These are phyloP conservation scores for Porcisia hertigi DNA, from an alignment of 208 protist genomes.

Conservation along the genomic window DNA sequence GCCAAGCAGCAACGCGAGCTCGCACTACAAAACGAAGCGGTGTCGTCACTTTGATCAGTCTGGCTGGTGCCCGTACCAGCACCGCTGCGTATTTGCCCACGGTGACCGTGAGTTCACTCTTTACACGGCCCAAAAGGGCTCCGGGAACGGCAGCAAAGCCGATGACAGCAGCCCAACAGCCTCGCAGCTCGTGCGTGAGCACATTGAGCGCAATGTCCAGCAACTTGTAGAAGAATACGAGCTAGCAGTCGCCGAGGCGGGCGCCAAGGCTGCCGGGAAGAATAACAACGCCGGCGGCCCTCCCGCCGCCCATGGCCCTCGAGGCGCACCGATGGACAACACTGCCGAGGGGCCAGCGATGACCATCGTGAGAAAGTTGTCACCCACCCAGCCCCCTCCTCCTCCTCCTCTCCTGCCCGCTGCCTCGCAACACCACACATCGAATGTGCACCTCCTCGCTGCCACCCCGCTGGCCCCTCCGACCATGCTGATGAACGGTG, in stretches of 20 bases:
- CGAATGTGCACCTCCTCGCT: constrained; percentile 5
- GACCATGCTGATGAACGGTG: neutral
- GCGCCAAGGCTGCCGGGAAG: constrained; percentile 10
- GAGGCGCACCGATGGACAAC: constrained; percentile 10
- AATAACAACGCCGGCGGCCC: constrained; percentile 2
- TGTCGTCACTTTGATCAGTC: constrained; percentile 33
- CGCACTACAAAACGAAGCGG: constrained; percentile 40
- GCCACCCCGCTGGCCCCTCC: constrained; percentile 4
- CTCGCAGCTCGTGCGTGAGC: constrained; percentile 22
- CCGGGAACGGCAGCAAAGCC: neutral
- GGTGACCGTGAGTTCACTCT: constrained; percentile 32
- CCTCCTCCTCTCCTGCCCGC: constrained; percentile 6
- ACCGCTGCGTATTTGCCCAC: constrained; percentile 37
- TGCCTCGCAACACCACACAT: constrained; percentile 8
- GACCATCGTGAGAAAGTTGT: neutral
- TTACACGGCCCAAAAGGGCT: constrained; percentile 22
- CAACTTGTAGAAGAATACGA: constrained; percentile 31
- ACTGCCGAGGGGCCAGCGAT: neutral
- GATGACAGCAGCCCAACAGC: constrained; percentile 8
- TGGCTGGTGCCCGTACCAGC: constrained; percentile 34
- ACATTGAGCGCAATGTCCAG: constrained; percentile 31
- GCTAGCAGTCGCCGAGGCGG: constrained; percentile 24
- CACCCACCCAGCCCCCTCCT: neutral
- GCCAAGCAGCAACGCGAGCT: constrained; percentile 23
- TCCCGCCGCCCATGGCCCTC: neutral